Percentiles rank a stretch among this genome's conserved stretches.
Conservation (phyloP, 768 basidiomycete species). For the Tulasnella sp. region DNA sequence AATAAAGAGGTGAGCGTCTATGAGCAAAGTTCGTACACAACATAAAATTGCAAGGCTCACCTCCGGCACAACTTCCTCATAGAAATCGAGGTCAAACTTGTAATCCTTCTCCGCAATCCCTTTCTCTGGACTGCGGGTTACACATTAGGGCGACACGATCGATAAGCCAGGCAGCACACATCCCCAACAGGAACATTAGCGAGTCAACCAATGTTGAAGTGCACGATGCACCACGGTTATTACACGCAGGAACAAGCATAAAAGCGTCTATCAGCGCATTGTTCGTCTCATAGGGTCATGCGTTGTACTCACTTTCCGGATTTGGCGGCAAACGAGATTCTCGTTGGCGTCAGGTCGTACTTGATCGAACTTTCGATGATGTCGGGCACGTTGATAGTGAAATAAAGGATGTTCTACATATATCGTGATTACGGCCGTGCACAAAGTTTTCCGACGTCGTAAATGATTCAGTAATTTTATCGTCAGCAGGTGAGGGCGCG, state of each 20-base stretch:
- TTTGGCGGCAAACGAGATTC: slow-evolving; percentile 51
- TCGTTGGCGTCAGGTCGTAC: slow-evolving; percentile 45
- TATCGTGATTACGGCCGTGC: background rate
- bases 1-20: background rate
- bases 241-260: too few species aligned
- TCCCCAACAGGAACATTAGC: too few species aligned
- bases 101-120: slow-evolving; percentile 47
- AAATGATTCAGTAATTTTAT: background rate
- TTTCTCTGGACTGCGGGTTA: slow-evolving; percentile 25
- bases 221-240: too few species aligned
- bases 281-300: too few species aligned
- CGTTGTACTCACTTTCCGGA: slow-evolving; percentile 43
- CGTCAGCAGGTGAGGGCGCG: background rate
- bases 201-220: too few species aligned
- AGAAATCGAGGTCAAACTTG: slow-evolving; percentile 66
- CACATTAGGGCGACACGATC: background rate
- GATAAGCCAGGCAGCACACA: too few species aligned
- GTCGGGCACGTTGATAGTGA: slow-evolving; percentile 76
- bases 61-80: slow-evolving; percentile 60
- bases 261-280: too few species aligned
- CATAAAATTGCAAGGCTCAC: slow-evolving; percentile 31
- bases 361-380: slow-evolving; percentile 46
- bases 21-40: background rate
- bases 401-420: slow-evolving; percentile 68
- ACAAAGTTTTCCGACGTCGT: background rate